Evolutionary conservation across 495 filamentous ascomycete species (phyloP).

Genomic region (Chlorociboria aeruginascens): DNA sequence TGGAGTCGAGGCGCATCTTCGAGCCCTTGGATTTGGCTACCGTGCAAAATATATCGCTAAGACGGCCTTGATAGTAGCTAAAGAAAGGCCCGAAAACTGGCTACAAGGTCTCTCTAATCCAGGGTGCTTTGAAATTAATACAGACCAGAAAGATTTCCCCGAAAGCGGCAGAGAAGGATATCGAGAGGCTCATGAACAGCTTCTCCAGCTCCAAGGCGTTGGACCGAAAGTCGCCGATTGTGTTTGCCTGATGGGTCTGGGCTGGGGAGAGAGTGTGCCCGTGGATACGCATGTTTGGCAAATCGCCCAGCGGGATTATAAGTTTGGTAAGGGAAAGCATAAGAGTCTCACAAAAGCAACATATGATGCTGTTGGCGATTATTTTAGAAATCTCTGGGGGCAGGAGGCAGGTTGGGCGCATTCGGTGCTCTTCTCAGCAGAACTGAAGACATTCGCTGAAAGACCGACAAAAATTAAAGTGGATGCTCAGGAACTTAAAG

Average conservation of each 20-base stretch:
- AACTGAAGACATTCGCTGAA: slow-evolving; percentile 77
- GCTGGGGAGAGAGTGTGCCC: slow-evolving; percentile 92
- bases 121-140: slow-evolving; percentile 26
- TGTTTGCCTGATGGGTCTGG: slow-evolving; percentile 90
- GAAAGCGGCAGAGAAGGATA: slow-evolving; percentile 50
- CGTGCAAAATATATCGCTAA: slow-evolving; percentile 81
- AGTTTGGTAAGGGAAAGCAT: slow-evolving; percentile 72
- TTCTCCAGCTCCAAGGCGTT: slow-evolving; percentile 72
- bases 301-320: slow-evolving; percentile 92
- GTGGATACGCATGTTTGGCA: slow-evolving; percentile 99
- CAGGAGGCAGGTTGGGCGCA: slow-evolving; percentile 95
- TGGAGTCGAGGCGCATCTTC: slow-evolving; percentile 64
- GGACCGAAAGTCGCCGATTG: slow-evolving; percentile 97
- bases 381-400: slow-evolving; percentile 87
- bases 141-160: slow-evolving; percentile 39
- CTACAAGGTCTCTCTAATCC: slow-evolving; percentile 64
- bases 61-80: slow-evolving; percentile 64
- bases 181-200: slow-evolving; percentile 64
- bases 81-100: slow-evolving; percentile 60
- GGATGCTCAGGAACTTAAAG: slow-evolving; percentile 28
- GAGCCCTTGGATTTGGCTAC: slow-evolving; percentile 87
- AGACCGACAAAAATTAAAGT: slow-evolving; percentile 37
- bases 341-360: slow-evolving; percentile 80
- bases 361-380: slow-evolving; percentile 80
- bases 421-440: slow-evolving; percentile 90